Conservation (phyloP, 306 rosid genomes). For the Medicago arabica region DNA sequence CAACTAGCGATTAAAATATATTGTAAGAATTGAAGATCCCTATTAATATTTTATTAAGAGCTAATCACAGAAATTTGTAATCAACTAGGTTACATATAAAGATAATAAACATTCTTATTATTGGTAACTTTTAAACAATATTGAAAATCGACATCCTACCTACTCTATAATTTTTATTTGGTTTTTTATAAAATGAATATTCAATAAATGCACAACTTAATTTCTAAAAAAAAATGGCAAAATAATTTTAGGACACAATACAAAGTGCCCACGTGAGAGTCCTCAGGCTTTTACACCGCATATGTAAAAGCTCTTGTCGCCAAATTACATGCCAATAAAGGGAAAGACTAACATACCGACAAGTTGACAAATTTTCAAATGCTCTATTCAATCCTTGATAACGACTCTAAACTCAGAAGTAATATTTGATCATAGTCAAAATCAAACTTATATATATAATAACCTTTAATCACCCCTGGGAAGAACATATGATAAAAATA, state of each 20-base stretch:
- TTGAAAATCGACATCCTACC: conserved; percentile 21
- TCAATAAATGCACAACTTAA: conserved; percentile 24
- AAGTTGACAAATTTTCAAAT: conserved; percentile 52
- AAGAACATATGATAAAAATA: too few relatives aligned
- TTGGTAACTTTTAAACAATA: conserved; percentile 3
- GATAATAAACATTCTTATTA: conserved; percentile 14
- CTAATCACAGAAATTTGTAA: conserved; percentile 25
- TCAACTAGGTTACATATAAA: not conserved
- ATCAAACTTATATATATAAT: conserved; percentile 21
- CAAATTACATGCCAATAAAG: conserved; percentile 55
- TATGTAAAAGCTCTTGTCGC: conserved; percentile 48
- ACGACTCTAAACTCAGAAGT: conserved; percentile 46
- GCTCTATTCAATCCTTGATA: conserved; percentile 43
- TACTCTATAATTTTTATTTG: conserved; percentile 25
- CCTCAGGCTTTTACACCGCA: conserved; percentile 47
- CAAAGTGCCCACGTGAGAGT: conserved; percentile 49
- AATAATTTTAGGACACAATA: conserved; percentile 22
- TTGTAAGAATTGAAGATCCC: conserved; percentile 1
- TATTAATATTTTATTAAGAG: conserved; percentile 21
- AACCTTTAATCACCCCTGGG: too few relatives aligned
- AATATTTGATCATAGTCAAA: conserved; percentile 30
- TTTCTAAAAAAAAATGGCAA: not conserved
- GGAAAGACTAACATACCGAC: conserved; percentile 56
- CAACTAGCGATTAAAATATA: conserved; percentile 33
- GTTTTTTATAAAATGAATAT: conserved; percentile 4